phyloP scores from a whole-genome alignment of 2,329 filamentous ascomycete species.

The Massarina eburnea region DNA sequence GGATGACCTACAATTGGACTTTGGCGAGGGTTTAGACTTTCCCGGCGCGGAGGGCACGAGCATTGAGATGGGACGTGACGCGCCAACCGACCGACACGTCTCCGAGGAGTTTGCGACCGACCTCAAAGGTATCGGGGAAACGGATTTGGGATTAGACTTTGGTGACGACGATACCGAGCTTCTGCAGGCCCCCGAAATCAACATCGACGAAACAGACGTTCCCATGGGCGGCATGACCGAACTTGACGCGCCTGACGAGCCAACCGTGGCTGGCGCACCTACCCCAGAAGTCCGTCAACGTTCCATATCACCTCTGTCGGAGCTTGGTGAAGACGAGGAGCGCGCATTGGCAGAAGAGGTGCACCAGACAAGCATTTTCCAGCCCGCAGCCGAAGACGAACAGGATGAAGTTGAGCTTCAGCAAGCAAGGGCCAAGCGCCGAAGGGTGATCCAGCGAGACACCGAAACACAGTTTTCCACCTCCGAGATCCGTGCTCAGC shows the following conservation, averaged over 20 bases:
- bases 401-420: constrained; percentile 60
- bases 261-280: constrained; percentile 51
- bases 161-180: constrained; percentile 37
- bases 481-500: constrained; percentile 80
- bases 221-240: constrained; percentile 49
- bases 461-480: constrained; percentile 75
- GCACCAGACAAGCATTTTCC: constrained; percentile 37
- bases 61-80: constrained; percentile 89
- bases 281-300: constrained; percentile 44
- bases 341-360: constrained; percentile 67
- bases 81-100: constrained; percentile 58
- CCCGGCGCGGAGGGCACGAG: constrained; percentile 52
- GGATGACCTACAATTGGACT: constrained; percentile 58
- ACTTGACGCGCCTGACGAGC: constrained; percentile 22
- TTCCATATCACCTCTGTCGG: constrained; percentile 58
- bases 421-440: constrained; percentile 73
- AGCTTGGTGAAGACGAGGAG: constrained; percentile 53
- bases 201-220: constrained; percentile 43
- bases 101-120: constrained; percentile 36
- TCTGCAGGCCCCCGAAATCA: constrained; percentile 23
- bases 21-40: constrained; percentile 55
- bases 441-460: constrained; percentile 82
- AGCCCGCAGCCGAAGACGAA: constrained; percentile 48
- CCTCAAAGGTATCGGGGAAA: constrained; percentile 57
- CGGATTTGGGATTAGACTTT: constrained; percentile 52